These are phyloP conservation scores for Bipolaris bicolor DNA, from an alignment of 2,329 filamentous ascomycete genomes.

Conservation along the genomic window DNA sequence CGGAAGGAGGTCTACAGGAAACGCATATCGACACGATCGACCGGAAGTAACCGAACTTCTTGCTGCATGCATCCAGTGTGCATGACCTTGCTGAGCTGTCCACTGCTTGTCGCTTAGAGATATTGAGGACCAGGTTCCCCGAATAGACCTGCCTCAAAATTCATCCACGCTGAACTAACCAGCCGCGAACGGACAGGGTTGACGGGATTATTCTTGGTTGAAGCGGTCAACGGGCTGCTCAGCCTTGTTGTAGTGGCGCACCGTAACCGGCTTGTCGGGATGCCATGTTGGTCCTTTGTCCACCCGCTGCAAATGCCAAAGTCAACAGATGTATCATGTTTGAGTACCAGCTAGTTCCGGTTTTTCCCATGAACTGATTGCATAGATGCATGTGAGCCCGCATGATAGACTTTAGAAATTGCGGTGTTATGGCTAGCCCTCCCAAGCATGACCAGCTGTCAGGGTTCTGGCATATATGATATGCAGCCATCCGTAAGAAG, in stretches of 20 bases:
- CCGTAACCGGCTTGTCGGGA: slow-evolving; percentile 16
- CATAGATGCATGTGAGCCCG: slow-evolving; percentile 7
- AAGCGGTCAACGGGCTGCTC: slow-evolving; percentile 17
- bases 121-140: slow-evolving; percentile 21
- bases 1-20: slow-evolving; percentile 17
- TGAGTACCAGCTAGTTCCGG: slow-evolving; percentile 4
- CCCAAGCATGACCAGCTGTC: slow-evolving; percentile 23
- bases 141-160: slow-evolving; percentile 28
- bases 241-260: slow-evolving; percentile 18
- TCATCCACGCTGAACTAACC: slow-evolving; percentile 8
- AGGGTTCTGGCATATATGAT: slow-evolving; percentile 26
- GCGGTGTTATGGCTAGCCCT: slow-evolving; percentile 20
- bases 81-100: slow-evolving; percentile 24
- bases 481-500: slow-evolving; percentile 35
- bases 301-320: neutral
- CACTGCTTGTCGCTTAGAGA: slow-evolving; percentile 16
- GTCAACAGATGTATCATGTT: slow-evolving; percentile 4
- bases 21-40: slow-evolving; percentile 32
- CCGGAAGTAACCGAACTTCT: slow-evolving; percentile 43
- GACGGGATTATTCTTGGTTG: slow-evolving; percentile 12
- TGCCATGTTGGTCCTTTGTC: slow-evolving; percentile 12
- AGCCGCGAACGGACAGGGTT: slow-evolving; percentile 18
- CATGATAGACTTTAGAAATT: slow-evolving; percentile 3
- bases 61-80: slow-evolving; percentile 43
- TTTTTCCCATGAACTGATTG: slow-evolving; percentile 7